Conservation (phyloP, 306 rosid genomes). For the Adenanthera pavonina region DNA sequence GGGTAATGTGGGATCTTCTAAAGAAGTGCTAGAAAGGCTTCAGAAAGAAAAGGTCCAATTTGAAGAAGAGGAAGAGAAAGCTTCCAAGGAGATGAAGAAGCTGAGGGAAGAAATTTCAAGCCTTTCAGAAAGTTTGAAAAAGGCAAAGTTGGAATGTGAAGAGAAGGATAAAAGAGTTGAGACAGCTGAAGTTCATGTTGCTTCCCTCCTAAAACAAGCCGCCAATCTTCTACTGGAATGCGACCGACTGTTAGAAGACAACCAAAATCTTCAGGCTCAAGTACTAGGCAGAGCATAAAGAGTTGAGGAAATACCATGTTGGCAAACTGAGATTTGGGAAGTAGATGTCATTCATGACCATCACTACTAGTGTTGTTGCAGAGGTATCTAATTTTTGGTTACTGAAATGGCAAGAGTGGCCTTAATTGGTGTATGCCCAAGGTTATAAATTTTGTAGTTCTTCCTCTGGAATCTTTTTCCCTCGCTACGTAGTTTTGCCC, state of each 20-base stretch:
- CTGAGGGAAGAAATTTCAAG: constrained; percentile 53
- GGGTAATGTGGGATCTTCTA: constrained; percentile 56
- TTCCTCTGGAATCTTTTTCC: neutral
- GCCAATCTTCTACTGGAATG: constrained; percentile 84
- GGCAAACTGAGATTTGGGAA: constrained; percentile 29
- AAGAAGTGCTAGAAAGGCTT: constrained; percentile 71
- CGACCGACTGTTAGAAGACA: constrained; percentile 80
- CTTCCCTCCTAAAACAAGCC: constrained; percentile 79
- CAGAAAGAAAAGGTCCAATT: constrained; percentile 55
- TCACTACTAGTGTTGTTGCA: constrained; percentile 30
- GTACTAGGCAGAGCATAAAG: constrained; percentile 43
- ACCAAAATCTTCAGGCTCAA: constrained; percentile 83
- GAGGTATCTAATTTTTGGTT: constrained; percentile 33
- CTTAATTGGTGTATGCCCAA: neutral
- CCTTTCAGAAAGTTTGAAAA: constrained; percentile 64
- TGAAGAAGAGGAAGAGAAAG: constrained; percentile 63
- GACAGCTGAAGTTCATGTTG: constrained; percentile 73
- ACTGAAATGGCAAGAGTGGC: constrained; percentile 30
- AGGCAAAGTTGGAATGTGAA: constrained; percentile 61
- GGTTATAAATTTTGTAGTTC: constrained; percentile 32
- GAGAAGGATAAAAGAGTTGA: constrained; percentile 72
- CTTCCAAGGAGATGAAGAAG: constrained; percentile 61
- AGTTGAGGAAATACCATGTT: constrained; percentile 44
- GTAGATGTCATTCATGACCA: constrained; percentile 24
- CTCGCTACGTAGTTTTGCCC: neutral